Conservation (phyloP, 805 yeast species). For the Candida germanica region DNA sequence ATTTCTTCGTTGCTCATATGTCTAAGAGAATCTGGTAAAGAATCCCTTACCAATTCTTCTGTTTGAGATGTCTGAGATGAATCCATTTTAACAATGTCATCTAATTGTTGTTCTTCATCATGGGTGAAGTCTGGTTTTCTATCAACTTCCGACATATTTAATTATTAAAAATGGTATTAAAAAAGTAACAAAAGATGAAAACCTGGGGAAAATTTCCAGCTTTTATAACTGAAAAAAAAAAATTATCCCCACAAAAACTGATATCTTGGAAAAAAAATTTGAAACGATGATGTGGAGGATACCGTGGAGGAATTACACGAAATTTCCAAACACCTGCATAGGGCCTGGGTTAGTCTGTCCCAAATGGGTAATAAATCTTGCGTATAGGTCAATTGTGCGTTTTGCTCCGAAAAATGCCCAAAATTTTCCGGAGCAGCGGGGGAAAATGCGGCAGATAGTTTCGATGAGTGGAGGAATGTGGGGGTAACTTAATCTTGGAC, state of each 20-base stretch:
- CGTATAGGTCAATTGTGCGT: too few species aligned
- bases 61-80: not conserved
- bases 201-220: not conserved
- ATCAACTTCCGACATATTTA: conserved; percentile 4
- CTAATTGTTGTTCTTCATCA: conserved; percentile 5
- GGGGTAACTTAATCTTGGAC: too few species aligned
- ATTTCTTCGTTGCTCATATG: conserved; percentile 41
- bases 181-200: not conserved
- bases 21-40: conserved; percentile 31
- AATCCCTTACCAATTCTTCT: conserved; percentile 1
- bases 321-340: too few species aligned
- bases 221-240: not conserved
- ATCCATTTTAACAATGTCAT: not conserved
- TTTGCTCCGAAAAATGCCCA: too few species aligned
- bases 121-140: conserved; percentile 7
- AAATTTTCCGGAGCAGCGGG: too few species aligned
- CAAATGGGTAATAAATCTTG: too few species aligned
- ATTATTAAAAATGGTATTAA: not conserved
- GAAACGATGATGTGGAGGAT: too few species aligned
- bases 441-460: too few species aligned
- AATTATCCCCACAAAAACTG: conserved; percentile 5
- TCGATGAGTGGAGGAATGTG: too few species aligned
- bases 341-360: too few species aligned
- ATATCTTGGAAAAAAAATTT: too few species aligned
- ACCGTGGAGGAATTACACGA: too few species aligned